A percentile compares a stretch with the other conserved stretches of the same genome.
phyloP scores from a whole-genome alignment of 2,329 filamentous ascomycete genomes.

The Cladosporium halotolerans region DNA sequence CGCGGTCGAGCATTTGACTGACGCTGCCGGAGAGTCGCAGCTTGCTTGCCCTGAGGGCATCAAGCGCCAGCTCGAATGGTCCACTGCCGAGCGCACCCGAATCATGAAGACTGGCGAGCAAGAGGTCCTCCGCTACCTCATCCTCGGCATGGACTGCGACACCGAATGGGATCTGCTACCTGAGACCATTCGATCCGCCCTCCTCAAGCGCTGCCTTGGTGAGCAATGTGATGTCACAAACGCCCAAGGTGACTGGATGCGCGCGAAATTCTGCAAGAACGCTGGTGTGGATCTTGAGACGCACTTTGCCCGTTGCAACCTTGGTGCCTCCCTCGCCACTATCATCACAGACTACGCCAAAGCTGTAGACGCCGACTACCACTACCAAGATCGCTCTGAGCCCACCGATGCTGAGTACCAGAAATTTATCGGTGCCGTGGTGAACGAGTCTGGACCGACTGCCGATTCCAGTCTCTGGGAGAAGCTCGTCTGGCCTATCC shows the following conservation, averaged over 20 bases:
- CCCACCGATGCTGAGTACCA: slow-evolving; percentile 20
- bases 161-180: slow-evolving; percentile 48
- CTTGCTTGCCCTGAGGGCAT: slow-evolving; percentile 12
- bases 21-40: neutral
- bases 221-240: slow-evolving; percentile 36
- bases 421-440: slow-evolving; percentile 12
- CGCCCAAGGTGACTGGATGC: slow-evolving; percentile 39
- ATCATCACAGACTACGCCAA: slow-evolving; percentile 12
- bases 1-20: slow-evolving; percentile 4
- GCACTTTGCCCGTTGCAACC: slow-evolving; percentile 45
- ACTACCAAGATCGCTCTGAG: slow-evolving; percentile 24
- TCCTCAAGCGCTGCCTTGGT: slow-evolving; percentile 35
- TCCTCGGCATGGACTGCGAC: slow-evolving; percentile 44
- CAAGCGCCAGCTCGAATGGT: slow-evolving; percentile 19
- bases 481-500: slow-evolving; percentile 30
- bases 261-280: slow-evolving; percentile 30
- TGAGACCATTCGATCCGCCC: slow-evolving; percentile 38
- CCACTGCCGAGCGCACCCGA: slow-evolving; percentile 31
- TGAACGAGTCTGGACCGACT: slow-evolving; percentile 2
- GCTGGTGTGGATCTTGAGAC: slow-evolving; percentile 33
- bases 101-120: slow-evolving; percentile 33
- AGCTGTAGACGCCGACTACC: slow-evolving; percentile 9
- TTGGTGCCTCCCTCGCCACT: slow-evolving; percentile 37
- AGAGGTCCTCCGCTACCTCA: slow-evolving; percentile 39
- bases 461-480: slow-evolving; percentile 4